phyloP scores from a whole-genome alignment of 2,329 filamentous ascomycete genomes.

The Pseudocercospora eumusae region DNA sequence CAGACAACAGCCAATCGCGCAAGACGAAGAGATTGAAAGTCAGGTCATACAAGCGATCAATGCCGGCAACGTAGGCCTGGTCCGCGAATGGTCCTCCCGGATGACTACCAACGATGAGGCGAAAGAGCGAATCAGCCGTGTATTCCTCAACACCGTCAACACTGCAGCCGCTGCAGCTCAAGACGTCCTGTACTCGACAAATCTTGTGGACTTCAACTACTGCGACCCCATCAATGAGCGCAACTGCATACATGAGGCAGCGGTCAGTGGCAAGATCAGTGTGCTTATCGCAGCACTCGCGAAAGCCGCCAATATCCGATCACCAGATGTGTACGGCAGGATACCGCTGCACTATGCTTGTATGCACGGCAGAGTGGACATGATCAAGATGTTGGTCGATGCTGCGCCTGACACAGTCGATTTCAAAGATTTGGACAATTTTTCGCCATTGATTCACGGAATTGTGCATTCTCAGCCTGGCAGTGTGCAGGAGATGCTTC shows the following conservation, averaged over 20 bases:
- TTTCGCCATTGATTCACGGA: slow-evolving; percentile 90
- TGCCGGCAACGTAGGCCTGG: slow-evolving; percentile 72
- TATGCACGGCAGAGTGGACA: slow-evolving; percentile 82
- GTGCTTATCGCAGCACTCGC: slow-evolving; percentile 76
- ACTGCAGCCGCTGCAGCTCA: slow-evolving; percentile 79
- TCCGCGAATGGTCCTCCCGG: slow-evolving; percentile 78
- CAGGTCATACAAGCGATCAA: slow-evolving; percentile 85
- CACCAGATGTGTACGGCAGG: slow-evolving; percentile 89
- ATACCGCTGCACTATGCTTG: slow-evolving; percentile 94
- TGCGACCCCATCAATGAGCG: slow-evolving; percentile 98
- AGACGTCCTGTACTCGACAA: slow-evolving; percentile 73
- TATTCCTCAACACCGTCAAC: slow-evolving; percentile 85
- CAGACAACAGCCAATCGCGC: slow-evolving; percentile 53
- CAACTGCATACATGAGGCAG: slow-evolving; percentile 94
- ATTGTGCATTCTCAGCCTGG: slow-evolving; percentile 84
- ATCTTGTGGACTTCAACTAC: slow-evolving; percentile 83
- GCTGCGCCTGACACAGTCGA: slow-evolving; percentile 73
- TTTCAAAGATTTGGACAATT: slow-evolving; percentile 92
- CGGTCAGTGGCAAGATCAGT: slow-evolving; percentile 82
- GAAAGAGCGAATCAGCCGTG: slow-evolving; percentile 78
- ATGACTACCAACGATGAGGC: slow-evolving; percentile 64
- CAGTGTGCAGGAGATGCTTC: slow-evolving; percentile 77
- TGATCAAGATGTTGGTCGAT: slow-evolving; percentile 35
- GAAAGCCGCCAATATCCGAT: slow-evolving; percentile 71
- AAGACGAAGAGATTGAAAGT: slow-evolving; percentile 87